A percentile compares a stretch with the other conserved stretches of the same genome.
phyloP scores from a whole-genome alignment of 495 filamentous ascomycete genomes.

The Astrothelium subdiscretum region DNA sequence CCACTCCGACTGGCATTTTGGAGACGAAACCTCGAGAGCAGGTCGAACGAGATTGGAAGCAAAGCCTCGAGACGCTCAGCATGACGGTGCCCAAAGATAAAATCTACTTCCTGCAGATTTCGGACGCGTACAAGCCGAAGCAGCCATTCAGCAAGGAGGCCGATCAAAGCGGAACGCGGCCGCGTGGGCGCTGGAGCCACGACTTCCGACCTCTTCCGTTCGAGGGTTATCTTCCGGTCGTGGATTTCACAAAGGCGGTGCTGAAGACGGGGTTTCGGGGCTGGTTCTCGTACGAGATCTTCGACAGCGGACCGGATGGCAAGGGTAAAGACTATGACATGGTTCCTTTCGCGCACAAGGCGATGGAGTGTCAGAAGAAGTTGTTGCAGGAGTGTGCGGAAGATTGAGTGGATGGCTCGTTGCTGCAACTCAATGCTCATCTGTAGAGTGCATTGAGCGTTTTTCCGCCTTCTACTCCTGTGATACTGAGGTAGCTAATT shows the following conservation, averaged over 20 bases:
- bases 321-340: slow-evolving; percentile 50
- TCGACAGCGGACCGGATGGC: slow-evolving; percentile 52
- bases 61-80: slow-evolving; percentile 43
- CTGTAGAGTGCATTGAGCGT: no score
- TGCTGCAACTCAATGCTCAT: no score
- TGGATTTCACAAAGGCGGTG: slow-evolving; percentile 54
- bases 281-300: slow-evolving; percentile 68
- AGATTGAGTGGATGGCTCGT: not conserved
- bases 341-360: slow-evolving; percentile 44
- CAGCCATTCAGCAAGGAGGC: slow-evolving; percentile 37
- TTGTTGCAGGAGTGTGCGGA: slow-evolving; percentile 39
- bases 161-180: slow-evolving; percentile 38
- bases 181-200: slow-evolving; percentile 61
- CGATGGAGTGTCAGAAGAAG: slow-evolving; percentile 44
- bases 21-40: slow-evolving; percentile 31
- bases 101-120: slow-evolving; percentile 67
- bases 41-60: slow-evolving; percentile 38
- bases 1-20: slow-evolving; percentile 49
- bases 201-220: slow-evolving; percentile 59
- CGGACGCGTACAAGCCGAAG: slow-evolving; percentile 59
- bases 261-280: slow-evolving; percentile 58
- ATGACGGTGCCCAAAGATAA: slow-evolving; percentile 52
- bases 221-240: slow-evolving; percentile 59
- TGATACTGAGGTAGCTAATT: no score
- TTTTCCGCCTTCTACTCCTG: no score